Conservation (phyloP, 257 asterid genomes). For the Solanum habrochaites region DNA sequence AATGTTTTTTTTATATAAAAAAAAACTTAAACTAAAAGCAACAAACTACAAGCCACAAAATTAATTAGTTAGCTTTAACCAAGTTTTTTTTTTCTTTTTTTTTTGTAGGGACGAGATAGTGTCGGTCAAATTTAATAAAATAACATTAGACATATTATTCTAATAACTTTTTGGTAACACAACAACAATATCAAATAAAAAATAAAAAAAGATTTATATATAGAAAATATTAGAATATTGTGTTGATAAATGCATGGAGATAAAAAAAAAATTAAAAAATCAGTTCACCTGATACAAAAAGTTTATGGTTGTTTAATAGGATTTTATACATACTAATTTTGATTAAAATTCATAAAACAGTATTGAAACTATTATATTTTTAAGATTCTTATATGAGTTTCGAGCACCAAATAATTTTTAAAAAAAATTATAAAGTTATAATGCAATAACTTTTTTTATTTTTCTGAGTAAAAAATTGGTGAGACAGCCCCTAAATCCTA, state of each 20-base stretch:
- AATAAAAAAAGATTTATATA: not conserved
- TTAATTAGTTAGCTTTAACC: not conserved
- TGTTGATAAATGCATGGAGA: not conserved
- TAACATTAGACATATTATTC: not conserved
- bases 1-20: no score
- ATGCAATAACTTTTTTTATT: not conserved
- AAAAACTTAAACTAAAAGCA: not conserved
- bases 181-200: not conserved
- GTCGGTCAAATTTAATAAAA: not conserved
- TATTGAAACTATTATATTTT: no score
- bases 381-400: fast-evolving
- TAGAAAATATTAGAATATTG: not conserved
- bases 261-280: no score
- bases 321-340: not conserved
- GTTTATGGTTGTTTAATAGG: not conserved
- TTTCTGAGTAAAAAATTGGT: not conserved
- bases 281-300: not conserved
- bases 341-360: not conserved
- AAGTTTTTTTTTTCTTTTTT: not conserved
- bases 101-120: not conserved
- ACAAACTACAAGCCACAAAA: not conserved
- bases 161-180: not conserved
- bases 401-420: no score
- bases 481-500: not conserved
- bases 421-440: not conserved